Base-by-base conservation (phyloP, 345 rosid genomes). In the Brassica incana region DNA sequence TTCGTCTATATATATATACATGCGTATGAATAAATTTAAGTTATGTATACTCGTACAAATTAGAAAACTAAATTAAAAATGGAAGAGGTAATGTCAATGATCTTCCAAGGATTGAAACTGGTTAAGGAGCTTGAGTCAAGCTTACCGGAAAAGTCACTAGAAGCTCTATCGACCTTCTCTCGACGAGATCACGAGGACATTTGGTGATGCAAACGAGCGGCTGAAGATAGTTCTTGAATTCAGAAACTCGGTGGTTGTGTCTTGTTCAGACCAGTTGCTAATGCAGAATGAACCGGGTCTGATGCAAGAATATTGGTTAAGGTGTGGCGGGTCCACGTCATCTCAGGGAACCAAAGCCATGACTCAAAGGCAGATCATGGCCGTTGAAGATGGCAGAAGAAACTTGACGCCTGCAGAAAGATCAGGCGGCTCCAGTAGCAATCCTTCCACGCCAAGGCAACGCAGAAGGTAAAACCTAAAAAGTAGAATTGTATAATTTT, bases 41-140 rank as follows among this genome's bases (percentile, higher is more conserved):
- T 43, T 43, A 43, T 4, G 15, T 45, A 14, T 45, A 45, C 54
- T 45, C 15, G 54, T 45, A 45, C 15, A 45, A 45, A 45, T 45
- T 11, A n/a, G 14, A 12, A 45, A 12, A 4, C 5, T 2, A 63
- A 40, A 38, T 29, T 27, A 11, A 4, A 65, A 45, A 81, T 87
- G 89, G 87, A 84, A 66, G 89, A 85, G 20, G 59, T 75, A 8
- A 67, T 86, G 71, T 73, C 89, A 71, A 50, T 84, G 67, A 77
- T 92, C 70, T 81, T 81, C 16, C 80, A 74, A 0, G 97, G 92
- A 8, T 82, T 89, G 75, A 76, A 78, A 25, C 69, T 88, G 23
- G 91, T 88, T 8, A 80, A 68, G 45, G 86, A 82, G 1, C 88
- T 92, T 14, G 90, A 90, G 78, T 65, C 85, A 4, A 84, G 43